Evolutionary conservation across 768 basidiomycete genomes (phyloP), one percentile per base, ranked within the genome.

Genomic region (Phaffia australis): DNA sequence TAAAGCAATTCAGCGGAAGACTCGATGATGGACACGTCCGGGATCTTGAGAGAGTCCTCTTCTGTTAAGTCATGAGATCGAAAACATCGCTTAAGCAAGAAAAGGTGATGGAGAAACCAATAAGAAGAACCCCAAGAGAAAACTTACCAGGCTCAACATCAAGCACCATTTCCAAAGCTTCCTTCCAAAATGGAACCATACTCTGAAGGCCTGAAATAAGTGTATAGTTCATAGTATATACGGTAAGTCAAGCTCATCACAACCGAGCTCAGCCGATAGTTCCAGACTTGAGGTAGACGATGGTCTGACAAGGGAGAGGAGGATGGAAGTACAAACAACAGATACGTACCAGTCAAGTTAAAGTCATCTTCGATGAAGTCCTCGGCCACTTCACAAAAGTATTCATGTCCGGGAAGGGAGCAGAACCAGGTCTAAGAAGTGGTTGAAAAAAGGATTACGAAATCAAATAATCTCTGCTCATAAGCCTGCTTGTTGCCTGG

Each of bases 341-440:
- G 21, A 25, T 46, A 49, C 64, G 23, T 50, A 65, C 64, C 95
- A 6, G 95, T 99, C 49, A 99, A 81, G 79, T 99, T 99, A 80
- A 99, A 99, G 75, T 98, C 90, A 78, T 99, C 95, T 76, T 98
- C 91, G 76, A 99, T 98, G 77, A 98, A 99, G 75, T 99, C 95
- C 75, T 95, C 93, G 66, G 89, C 86, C 56, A 97, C 93, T 79
- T 95, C 93, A 77, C 90, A 93, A 76, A 95, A 97, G 80, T 95
- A 97, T 78, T 97, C 93, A 77, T 97, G 93, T 27, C 67, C 67
- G 4, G 67, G 67, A 7, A 69, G 62, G 42, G 62, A 64, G 30
- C 62, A 63, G 62, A 69, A 69, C 67, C 67, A 69, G 4, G 67
- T 69, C 67, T 69, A 15, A 50, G 4, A 7, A 8, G 32, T 19